phyloP scores from a whole-genome alignment of 805 yeast species.

The Yarrowia bubula region DNA sequence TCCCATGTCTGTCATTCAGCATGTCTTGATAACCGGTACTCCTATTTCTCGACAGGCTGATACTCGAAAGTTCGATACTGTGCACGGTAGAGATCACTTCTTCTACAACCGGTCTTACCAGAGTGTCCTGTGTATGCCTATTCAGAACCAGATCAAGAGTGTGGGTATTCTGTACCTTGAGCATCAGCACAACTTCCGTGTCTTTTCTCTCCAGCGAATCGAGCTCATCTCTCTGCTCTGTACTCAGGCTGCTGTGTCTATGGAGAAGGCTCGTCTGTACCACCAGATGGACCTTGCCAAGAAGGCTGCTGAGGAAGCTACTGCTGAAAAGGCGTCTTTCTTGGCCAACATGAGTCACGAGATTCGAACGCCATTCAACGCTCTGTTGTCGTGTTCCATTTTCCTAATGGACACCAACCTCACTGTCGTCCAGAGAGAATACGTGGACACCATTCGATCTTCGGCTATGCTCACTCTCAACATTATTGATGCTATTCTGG shows the following conservation, averaged over 20 bases:
- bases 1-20: slow-evolving; percentile 45
- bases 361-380: slow-evolving; percentile 55
- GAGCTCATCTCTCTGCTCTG: slow-evolving; percentile 47
- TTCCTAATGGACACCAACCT: slow-evolving; percentile 47
- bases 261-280: slow-evolving; percentile 49
- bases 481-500: slow-evolving; percentile 54
- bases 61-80: slow-evolving; percentile 39
- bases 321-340: slow-evolving; percentile 54
- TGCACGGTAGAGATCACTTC: slow-evolving; percentile 45
- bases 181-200: slow-evolving; percentile 35
- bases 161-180: slow-evolving; percentile 51
- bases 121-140: slow-evolving; percentile 48
- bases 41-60: slow-evolving; percentile 43
- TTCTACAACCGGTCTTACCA: slow-evolving; percentile 40
- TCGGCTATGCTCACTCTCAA: slow-evolving; percentile 53
- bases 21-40: slow-evolving; percentile 43
- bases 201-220: slow-evolving; percentile 41
- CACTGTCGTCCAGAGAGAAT: slow-evolving; percentile 47
- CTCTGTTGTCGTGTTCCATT: slow-evolving; percentile 42
- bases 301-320: slow-evolving; percentile 50
- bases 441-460: slow-evolving; percentile 52
- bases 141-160: slow-evolving; percentile 44
- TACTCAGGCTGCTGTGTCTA: slow-evolving; percentile 53
- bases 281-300: slow-evolving; percentile 46
- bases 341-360: slow-evolving; percentile 58